phyloP scores from a whole-genome alignment of 2,329 filamentous ascomycete species.

The Phaeophleospora eucalypticola region DNA sequence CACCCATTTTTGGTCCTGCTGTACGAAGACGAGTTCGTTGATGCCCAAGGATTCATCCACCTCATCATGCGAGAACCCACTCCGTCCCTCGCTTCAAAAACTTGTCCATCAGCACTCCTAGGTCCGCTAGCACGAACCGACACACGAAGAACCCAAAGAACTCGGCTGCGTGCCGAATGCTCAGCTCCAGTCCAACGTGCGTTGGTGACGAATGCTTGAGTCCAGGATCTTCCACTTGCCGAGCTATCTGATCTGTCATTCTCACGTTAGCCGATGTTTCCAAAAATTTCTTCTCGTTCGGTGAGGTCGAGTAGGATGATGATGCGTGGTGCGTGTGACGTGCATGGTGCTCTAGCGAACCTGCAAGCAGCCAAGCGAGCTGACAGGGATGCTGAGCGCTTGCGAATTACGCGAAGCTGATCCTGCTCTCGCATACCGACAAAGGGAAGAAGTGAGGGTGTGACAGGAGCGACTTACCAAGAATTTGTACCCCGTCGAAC shows the following conservation, averaged over 20 bases:
- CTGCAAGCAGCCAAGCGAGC: slow-evolving; percentile 5
- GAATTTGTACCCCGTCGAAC: slow-evolving; percentile 86
- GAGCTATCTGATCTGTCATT: slow-evolving; percentile 81
- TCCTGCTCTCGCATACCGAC: not conserved
- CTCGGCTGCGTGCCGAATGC: slow-evolving; percentile 87
- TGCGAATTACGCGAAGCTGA: too few species aligned
- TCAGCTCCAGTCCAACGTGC: slow-evolving; percentile 90
- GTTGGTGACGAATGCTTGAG: slow-evolving; percentile 88
- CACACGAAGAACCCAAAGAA: slow-evolving; percentile 98
- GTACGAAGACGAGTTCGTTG: too few species aligned
- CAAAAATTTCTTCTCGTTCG: not conserved
- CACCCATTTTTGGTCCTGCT: not conserved
- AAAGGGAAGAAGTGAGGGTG: not conserved
- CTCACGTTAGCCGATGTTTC: slow-evolving; percentile 4
- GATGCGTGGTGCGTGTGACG: not conserved
- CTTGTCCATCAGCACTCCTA: slow-evolving; percentile 84
- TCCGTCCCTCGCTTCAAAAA: slow-evolving; percentile 95
- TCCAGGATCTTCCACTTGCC: slow-evolving; percentile 92
- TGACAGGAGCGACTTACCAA: slow-evolving; percentile 60
- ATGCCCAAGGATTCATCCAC: not conserved
- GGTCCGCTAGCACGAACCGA: slow-evolving; percentile 84
- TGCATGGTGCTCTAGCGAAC: not conserved
- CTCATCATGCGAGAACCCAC: slow-evolving; percentile 73
- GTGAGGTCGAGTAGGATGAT: too few species aligned
- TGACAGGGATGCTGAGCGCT: not conserved